phyloP scores from a whole-genome alignment of 495 filamentous ascomycete genomes.

The Hypoxylon perforatum region DNA sequence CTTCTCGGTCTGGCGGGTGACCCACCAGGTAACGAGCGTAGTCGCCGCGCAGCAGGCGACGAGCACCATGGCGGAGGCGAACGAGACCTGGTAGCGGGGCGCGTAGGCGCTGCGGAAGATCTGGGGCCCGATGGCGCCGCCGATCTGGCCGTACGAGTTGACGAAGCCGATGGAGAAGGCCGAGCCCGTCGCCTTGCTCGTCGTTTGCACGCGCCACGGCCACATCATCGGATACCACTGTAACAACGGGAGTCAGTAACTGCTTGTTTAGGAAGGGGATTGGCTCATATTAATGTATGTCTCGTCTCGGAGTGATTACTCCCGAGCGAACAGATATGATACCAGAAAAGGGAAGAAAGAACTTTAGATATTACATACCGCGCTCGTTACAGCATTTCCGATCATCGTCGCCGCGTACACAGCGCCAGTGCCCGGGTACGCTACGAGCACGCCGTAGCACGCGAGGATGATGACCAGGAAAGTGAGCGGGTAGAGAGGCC shows the following conservation, averaged over 20 bases:
- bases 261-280: no score
- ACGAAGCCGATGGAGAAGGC: slow-evolving; percentile 59
- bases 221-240: slow-evolving; percentile 60
- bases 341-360: no score
- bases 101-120: slow-evolving; percentile 50
- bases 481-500: slow-evolving; percentile 54
- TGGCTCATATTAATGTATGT: no score
- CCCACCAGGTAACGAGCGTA: slow-evolving; percentile 48
- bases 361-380: no score
- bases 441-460: slow-evolving; percentile 56
- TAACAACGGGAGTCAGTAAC: no score
- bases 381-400: slow-evolving; percentile 48
- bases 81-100: slow-evolving; percentile 45
- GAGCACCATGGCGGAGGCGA: slow-evolving; percentile 47
- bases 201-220: slow-evolving; percentile 58
- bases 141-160: slow-evolving; percentile 55
- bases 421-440: slow-evolving; percentile 52
- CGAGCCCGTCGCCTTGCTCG: slow-evolving; percentile 54
- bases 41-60: slow-evolving; percentile 45
- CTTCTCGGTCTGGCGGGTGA: slow-evolving; percentile 50
- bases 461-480: slow-evolving; percentile 55
- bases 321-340: no score
- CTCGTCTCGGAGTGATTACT: no score
- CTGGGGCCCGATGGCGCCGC: slow-evolving; percentile 50
- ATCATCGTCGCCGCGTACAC: slow-evolving; percentile 57